Conservation (phyloP, 176 grass and related monocot species). For the Luzula sylvatica region DNA sequence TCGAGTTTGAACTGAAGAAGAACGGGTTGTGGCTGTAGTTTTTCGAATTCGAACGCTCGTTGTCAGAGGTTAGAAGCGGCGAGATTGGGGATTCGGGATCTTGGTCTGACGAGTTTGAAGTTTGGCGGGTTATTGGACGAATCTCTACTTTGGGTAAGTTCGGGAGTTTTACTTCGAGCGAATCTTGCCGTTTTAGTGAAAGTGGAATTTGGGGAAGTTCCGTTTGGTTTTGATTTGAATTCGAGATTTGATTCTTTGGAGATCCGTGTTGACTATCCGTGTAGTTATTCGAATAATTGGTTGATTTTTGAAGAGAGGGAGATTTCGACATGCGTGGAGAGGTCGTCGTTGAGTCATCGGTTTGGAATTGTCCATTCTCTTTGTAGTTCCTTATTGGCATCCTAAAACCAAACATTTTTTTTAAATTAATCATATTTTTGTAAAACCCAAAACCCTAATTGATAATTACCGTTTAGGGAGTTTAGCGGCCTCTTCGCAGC, state of each 20-base stretch:
- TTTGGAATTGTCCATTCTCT: slow-evolving; percentile 47
- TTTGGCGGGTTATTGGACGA: slow-evolving; percentile 65
- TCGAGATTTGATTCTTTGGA: slow-evolving; percentile 70
- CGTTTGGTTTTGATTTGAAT: slow-evolving; percentile 62
- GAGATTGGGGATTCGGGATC: slow-evolving; percentile 95
- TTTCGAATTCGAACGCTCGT: slow-evolving; percentile 95
- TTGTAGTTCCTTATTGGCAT: slow-evolving; percentile 75
- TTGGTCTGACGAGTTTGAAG: slow-evolving; percentile 66
- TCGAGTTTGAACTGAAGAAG: slow-evolving; percentile 62
- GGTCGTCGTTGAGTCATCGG: slow-evolving; percentile 50
- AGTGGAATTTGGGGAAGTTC: slow-evolving; percentile 34
- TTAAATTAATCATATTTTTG: too few species aligned
- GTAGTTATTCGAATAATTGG: slow-evolving; percentile 53
- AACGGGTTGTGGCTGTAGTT: slow-evolving; percentile 80
- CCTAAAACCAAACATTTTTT: slow-evolving; percentile 33
- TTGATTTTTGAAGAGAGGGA: slow-evolving; percentile 78
- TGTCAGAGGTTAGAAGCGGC: slow-evolving; percentile 90
- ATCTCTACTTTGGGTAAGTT: slow-evolving; percentile 95
- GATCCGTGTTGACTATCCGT: slow-evolving; percentile 75
- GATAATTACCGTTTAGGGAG: slow-evolving; percentile 75
- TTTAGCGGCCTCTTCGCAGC: slow-evolving; percentile 97
- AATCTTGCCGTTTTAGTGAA: slow-evolving; percentile 90
- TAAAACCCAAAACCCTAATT: too few species aligned
- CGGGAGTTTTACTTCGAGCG: slow-evolving; percentile 80
- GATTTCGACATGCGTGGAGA: slow-evolving; percentile 98